Evolutionary conservation across 2,329 filamentous ascomycete genomes (phyloP), one percentile per base, ranked within the genome.

Genomic region (Pseudocercospora fuligena): DNA sequence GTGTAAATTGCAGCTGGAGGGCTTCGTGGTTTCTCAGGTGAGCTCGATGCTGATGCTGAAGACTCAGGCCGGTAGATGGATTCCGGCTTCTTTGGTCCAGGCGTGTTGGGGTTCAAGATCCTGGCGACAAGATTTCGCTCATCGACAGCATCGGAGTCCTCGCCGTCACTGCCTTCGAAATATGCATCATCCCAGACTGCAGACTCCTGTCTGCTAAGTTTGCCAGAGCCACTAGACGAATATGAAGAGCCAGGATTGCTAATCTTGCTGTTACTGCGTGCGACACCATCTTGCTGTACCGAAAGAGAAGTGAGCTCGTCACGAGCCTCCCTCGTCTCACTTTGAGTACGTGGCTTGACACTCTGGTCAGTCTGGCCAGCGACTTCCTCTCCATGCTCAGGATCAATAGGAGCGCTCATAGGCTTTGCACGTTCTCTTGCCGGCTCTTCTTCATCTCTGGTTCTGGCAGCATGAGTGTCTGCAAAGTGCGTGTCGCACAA

Each of bases 401-500:
- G 0, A 90, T 88, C 1, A 82, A 82, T 70, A 85, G 82, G 56
- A 83, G 79, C 25, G 87, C 81, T 47, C 83, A 74, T 67, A 2
- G 75, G 83, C 70, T 89, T 87, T 0, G 92, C 92, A 11, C 90
- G 86, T 74, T 97, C 93, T 0, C 80, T 78, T n/a, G 83, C 85
- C 49, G 84, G 81, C 77, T 92, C 90, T 33, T 90, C 80, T 58
- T 91, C 88, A 73, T 94, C 91, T 1, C 88, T 84, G 0, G 86
- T 89, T 16, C 85, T 84, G 0, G 91, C 89, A 1, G 85, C 81
- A 57, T 86, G 87, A 0, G 88, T 89, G 75, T 96, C 91, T 62
- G 89, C 91, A 77, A 99, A 99, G 80, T 99, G 95, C 0, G 93
- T 93, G 74, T 98, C 94, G 61, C 95, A 94, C 21, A 98, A 82